Evolutionary conservation across 2,329 filamentous ascomycete genomes (phyloP), one percentile per base, ranked within the genome.

Genomic region (Fonsecaea pugnacius): DNA sequence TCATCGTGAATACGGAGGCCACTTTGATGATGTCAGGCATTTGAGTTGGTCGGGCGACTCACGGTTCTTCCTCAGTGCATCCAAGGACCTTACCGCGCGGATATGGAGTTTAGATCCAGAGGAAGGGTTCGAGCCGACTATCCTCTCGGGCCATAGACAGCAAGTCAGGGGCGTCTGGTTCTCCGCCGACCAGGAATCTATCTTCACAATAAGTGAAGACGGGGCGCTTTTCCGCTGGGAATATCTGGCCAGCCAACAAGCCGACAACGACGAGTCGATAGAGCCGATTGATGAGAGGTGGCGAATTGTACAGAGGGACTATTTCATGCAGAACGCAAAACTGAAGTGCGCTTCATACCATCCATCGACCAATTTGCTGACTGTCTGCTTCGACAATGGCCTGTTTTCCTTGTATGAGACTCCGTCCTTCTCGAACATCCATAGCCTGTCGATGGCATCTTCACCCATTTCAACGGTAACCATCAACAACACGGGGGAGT

Each of bases 21-120:
- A 99, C 76, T 96, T 95, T 72, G 95, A 98, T 75, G 85, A 85
- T 16, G 89, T 98, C 12, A 87, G 88, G 68, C 89, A 89, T 75
- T 90, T 99, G 61, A 90, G 96, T 75, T 99, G 96, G 95, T 98
- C 95, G 8, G 90, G 87, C 76, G 96, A 99, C 79, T 97, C 94
- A 12, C 85, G 95, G 30, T 99, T 99, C 82, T 94, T 99, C 76
- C 83, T 99, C 60, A 96, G 89, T 67, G 86, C 94, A 2, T 94
- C 92, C 18, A 97, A 92, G 75, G 95, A 99, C 74, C 78, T 98
- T 77, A 98, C 93, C 0, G 90, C 91, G 43, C 87, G 93, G 74
- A 91, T 99, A 87, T 99, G 94, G 94, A 98, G 93, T 75, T 80
- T 97, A 70, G 85, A 96, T 70, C 84, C 88, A 1, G 92, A 96